Base-by-base conservation (phyloP, 1,284 basidiomycete genomes). In the Leccinum variabile region DNA sequence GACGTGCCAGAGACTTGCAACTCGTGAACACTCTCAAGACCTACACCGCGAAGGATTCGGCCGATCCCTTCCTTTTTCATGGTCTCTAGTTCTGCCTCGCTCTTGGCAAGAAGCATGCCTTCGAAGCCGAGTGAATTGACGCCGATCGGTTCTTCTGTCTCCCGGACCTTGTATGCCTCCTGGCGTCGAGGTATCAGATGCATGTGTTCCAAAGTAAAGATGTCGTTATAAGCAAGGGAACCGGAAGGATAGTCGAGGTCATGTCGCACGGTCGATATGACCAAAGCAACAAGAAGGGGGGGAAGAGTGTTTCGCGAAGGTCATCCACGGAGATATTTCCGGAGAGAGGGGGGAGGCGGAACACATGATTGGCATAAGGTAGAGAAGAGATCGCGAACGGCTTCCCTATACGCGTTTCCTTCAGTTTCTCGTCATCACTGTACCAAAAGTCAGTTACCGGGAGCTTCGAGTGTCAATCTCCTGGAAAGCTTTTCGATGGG, bases 121-220 rank as follows among this genome's bases (percentile, higher is more conserved):
- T 92, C 90, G 72, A 89, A 95, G n/a, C 91, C 94, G 41, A 95
- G 82, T 55, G 93, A 83, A 74, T 96, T 95, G 39, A 96, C 81
- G 67, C 85, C 85, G 52, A 96, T 73, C 63, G 74, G 66, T 41
- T 85, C 82, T 16, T 84, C 83, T 5, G 82, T 84, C 61, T 78
- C 80, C 59, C 74, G 62, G 9, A 89, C 75, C 14, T 72, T 76
- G 72, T 88, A 81, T 16, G 74, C 76, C 70, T 91, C 90, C 53
- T 77, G 75, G 59, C 81, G 81, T 52, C 94, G 85, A 25, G 94
- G 94, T 69, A 95, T 87, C 61, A 95, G 65, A 74, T 95, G 88
- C 66, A 96, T 80, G 75, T 96, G 93, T 66, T 92, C 86, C 59
- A 89, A 78, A 5, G 93, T 95, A 67, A 96, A 80, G 61, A 95